Base-by-base conservation (phyloP, 176 grass and related monocot species). In the Olyra latifolia region DNA sequence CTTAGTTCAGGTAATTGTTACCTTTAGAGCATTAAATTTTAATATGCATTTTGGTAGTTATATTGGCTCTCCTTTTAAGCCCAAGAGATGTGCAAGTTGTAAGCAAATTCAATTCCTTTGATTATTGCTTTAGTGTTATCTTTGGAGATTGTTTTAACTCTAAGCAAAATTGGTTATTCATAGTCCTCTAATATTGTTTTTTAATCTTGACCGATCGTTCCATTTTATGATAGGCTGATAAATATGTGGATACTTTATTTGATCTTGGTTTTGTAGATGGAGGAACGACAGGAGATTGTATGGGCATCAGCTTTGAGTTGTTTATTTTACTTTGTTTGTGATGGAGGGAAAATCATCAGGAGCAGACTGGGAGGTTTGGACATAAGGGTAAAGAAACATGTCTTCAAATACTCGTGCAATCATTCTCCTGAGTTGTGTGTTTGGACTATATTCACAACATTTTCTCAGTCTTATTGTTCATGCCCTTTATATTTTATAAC, bases 241-340 rank as follows among this genome's bases (percentile, higher is more conserved):
- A 24, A 23, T 56, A 39, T n/a, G 8, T 61, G 62, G 22, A 10
- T 56, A 20, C 8, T 84, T 74, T 64, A 23, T 83, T 41, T 74
- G 25, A 43, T 82, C 4, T 62, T 75, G 20, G 62, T 81, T 83
- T 68, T 71, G 61, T 77, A 98, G 96, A 98, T 93, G 81, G 90
- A 98, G 88, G 90, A 98, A 74, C 75, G 75, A 3, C 92, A 98
- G 76, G 96, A 98, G 86, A 95, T 98, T 66, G 96, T 98, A 63
- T 98, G 96, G 96, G 96, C 96, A 32, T 98, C 96, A 69, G 90
- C 90, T 63, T 83, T 98, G 70, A 95, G 96, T 71, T 98, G 96
- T 91, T 87, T 98, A 64, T 95, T 98, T 81, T 98, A 95, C 66
- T 98, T 95, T 85, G 83, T 98, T 71, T 98, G 92, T 83, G 96